Conservation (phyloP, 805 yeast genomes). For the Zygotorulaspora chibaensis region DNA sequence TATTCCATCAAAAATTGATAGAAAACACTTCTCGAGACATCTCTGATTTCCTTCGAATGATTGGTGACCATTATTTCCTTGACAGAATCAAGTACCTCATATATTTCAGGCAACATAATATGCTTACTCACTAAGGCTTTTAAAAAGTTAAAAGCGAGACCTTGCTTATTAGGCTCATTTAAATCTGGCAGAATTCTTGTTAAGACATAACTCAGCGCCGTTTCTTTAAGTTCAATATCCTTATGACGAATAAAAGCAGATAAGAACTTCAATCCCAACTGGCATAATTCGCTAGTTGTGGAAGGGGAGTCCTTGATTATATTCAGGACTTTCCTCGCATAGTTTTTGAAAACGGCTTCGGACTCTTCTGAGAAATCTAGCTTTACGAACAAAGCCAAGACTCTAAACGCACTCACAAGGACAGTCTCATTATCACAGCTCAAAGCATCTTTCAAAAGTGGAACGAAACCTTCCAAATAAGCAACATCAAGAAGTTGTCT, state of each 20-base stretch:
- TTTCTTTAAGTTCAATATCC: slow-evolving; percentile 60
- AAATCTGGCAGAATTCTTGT: slow-evolving; percentile 77
- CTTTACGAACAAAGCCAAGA: slow-evolving; percentile 55
- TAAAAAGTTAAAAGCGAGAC: slow-evolving; percentile 79
- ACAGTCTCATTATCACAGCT: slow-evolving; percentile 71
- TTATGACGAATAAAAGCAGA: slow-evolving; percentile 69
- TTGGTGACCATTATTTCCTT: slow-evolving; percentile 85
- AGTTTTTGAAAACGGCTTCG: slow-evolving; percentile 47
- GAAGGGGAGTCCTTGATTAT: slow-evolving; percentile 72
- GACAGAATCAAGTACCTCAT: slow-evolving; percentile 79
- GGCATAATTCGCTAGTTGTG: slow-evolving; percentile 75
- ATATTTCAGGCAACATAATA: slow-evolving; percentile 78
- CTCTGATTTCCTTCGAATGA: slow-evolving; percentile 77
- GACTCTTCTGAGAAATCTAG: slow-evolving; percentile 54
- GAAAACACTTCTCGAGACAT: slow-evolving; percentile 76
- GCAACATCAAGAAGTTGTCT: slow-evolving; percentile 53
- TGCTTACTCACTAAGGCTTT: slow-evolving; percentile 73
- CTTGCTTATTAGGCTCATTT: slow-evolving; percentile 84
- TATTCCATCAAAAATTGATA: slow-evolving; percentile 87
- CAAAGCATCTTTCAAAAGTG: slow-evolving; percentile 59
- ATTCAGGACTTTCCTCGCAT: slow-evolving; percentile 56
- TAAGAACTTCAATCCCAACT: slow-evolving; percentile 68
- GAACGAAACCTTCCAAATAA: slow-evolving; percentile 69
- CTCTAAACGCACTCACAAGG: slow-evolving; percentile 60
- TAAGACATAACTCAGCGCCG: slow-evolving; percentile 69